Percentiles rank a stretch among this genome's conserved stretches.
Conservation (phyloP, 1,284 basidiomycete species). For the Ustilago bromivora region DNA sequence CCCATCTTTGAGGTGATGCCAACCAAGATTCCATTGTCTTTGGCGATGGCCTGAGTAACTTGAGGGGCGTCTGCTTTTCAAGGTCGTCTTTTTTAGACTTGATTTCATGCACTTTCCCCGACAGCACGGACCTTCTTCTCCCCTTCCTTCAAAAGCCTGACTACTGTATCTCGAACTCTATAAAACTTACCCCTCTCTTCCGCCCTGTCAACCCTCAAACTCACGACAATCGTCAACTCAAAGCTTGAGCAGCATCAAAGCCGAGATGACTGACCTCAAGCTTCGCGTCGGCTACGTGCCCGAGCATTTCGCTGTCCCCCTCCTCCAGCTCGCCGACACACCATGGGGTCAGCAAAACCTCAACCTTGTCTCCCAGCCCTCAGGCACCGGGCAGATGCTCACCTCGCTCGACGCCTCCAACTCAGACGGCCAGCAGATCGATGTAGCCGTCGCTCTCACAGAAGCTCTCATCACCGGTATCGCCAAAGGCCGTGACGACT, state of each 20-base stretch:
- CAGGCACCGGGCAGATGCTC: slow-evolving; percentile 68
- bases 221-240: neutral
- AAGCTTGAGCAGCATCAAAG: neutral
- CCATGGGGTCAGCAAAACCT: slow-evolving; percentile 61
- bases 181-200: neutral
- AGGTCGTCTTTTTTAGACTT: too few relatives aligned
- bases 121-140: slow-evolving; percentile 1
- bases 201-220: neutral
- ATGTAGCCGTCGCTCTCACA: slow-evolving; percentile 81
- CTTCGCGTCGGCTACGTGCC: slow-evolving; percentile 65
- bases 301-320: slow-evolving; percentile 65
- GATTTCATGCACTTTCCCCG: neutral
- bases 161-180: neutral
- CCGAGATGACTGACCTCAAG: slow-evolving; percentile 17
- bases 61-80: too few relatives aligned
- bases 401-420: slow-evolving; percentile 53
- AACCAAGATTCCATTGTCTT: too few relatives aligned
- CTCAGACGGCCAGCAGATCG: slow-evolving; percentile 57
- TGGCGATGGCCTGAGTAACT: too few relatives aligned
- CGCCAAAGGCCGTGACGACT: slow-evolving; percentile 81
- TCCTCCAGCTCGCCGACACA: slow-evolving; percentile 57
- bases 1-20: too few relatives aligned
- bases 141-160: neutral
- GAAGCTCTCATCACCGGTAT: slow-evolving; percentile 94
- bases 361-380: slow-evolving; percentile 59